These are phyloP conservation scores for Anethum foeniculum DNA, from an alignment of 140 eudicot species.

Conservation along the genomic window DNA sequence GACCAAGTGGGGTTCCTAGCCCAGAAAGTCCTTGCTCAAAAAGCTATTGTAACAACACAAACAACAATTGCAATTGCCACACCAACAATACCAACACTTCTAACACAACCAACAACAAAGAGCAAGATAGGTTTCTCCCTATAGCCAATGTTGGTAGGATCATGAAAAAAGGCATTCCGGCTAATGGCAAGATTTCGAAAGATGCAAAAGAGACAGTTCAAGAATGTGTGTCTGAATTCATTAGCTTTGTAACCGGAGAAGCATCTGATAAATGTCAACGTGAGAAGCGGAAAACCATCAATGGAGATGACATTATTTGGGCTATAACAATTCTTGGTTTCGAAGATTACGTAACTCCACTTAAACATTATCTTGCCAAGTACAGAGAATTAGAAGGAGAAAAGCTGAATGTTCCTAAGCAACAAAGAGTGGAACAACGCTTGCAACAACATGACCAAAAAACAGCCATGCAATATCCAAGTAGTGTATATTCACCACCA, in stretches of 20 bases:
- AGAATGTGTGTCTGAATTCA: slow-evolving; percentile 43
- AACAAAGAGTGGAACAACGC: slow-evolving; percentile 20
- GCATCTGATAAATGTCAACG: slow-evolving; percentile 42
- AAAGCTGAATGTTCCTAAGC: slow-evolving; percentile 32
- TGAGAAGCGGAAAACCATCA: slow-evolving; percentile 40
- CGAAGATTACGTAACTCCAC: slow-evolving; percentile 39
- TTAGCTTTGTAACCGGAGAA: slow-evolving; percentile 40
- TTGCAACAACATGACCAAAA: slow-evolving; percentile 17
- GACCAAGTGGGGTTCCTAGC: slow-evolving; percentile 20
- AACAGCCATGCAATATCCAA: slow-evolving; percentile 6
- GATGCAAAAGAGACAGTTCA: slow-evolving; percentile 43
- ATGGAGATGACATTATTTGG: slow-evolving; percentile 42
- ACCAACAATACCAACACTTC: slow-evolving; percentile 13
- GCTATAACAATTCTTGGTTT: slow-evolving; percentile 43
- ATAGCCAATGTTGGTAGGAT: slow-evolving; percentile 40
- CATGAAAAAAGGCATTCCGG: slow-evolving; percentile 38
- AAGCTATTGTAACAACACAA: slow-evolving; percentile 4
- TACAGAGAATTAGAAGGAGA: slow-evolving; percentile 43
- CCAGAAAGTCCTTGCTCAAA: slow-evolving; percentile 27
- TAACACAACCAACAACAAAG: slow-evolving; percentile 23
- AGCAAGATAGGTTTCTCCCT: slow-evolving; percentile 38
- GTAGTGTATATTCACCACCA: slow-evolving; percentile 30
- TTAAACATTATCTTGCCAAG: slow-evolving; percentile 30
- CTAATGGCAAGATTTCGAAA: slow-evolving; percentile 37
- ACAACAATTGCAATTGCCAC: neutral